Conservation (phyloP, 805 yeast species). For the Kodamaea fukazawae region DNA sequence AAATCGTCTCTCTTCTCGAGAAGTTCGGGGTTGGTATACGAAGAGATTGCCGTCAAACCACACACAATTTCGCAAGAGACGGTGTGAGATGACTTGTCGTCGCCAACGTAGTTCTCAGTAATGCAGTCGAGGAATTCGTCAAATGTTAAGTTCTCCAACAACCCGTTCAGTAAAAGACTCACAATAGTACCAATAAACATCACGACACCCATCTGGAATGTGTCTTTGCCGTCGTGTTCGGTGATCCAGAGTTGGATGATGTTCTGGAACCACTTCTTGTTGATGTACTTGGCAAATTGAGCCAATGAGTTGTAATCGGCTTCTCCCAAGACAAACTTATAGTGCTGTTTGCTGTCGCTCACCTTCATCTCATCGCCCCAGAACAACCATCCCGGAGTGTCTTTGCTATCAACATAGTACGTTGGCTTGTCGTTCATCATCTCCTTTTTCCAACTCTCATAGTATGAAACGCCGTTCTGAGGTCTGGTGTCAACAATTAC, state of each 20-base stretch:
- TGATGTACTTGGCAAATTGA: slow-evolving; percentile 44
- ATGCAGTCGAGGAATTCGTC: slow-evolving; percentile 54
- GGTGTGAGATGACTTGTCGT: slow-evolving; percentile 75
- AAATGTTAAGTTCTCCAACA: slow-evolving; percentile 41
- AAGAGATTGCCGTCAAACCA: slow-evolving; percentile 57
- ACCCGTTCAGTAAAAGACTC: slow-evolving; percentile 45
- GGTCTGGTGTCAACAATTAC: slow-evolving; percentile 43
- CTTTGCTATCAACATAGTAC: slow-evolving; percentile 57
- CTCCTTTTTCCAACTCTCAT: slow-evolving; percentile 47
- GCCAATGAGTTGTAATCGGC: slow-evolving; percentile 44
- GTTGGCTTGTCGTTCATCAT: slow-evolving; percentile 47
- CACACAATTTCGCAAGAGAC: slow-evolving; percentile 67
- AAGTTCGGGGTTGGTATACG: slow-evolving; percentile 35
- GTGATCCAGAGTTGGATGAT: slow-evolving; percentile 53
- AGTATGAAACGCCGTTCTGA: slow-evolving; percentile 32
- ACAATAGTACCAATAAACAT: slow-evolving; percentile 52
- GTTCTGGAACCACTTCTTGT: slow-evolving; percentile 56
- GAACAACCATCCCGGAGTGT: slow-evolving; percentile 65
- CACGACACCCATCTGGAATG: slow-evolving; percentile 65
- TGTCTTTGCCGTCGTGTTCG: slow-evolving; percentile 66
- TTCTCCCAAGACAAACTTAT: slow-evolving; percentile 29
- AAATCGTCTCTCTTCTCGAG: slow-evolving; percentile 43
- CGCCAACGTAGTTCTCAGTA: slow-evolving; percentile 50
- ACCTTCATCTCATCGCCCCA: slow-evolving; percentile 64
- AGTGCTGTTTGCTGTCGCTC: slow-evolving; percentile 24